phyloP scores from a whole-genome alignment of 106 monocot species.

The Amphibolis antarctica region DNA sequence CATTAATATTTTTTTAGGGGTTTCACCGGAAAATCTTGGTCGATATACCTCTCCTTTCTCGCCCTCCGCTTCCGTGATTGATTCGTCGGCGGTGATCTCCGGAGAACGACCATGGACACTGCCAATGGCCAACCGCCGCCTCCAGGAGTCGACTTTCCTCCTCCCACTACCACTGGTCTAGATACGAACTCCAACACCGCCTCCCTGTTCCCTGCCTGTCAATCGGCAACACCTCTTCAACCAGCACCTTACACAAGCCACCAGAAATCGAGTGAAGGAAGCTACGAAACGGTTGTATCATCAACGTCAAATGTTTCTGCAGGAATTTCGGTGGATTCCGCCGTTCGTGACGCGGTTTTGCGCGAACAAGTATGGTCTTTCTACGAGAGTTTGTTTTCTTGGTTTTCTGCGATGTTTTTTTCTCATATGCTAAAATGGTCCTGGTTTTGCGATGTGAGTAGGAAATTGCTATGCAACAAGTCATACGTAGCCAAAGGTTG shows the following conservation, averaged over 20 bases:
- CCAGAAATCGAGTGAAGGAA: background rate
- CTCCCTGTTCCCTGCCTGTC: background rate
- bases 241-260: background rate
- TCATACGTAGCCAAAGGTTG: constrained; percentile 80
- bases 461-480: constrained; percentile 83
- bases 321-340: constrained; percentile 39
- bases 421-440: constrained; percentile 4
- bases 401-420: background rate
- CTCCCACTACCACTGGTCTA: background rate
- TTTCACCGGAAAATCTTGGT: too few relatives aligned
- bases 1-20: too few relatives aligned
- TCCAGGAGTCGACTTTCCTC: constrained; percentile 4
- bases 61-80: too few relatives aligned
- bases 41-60: too few relatives aligned
- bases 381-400: background rate
- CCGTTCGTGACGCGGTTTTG: constrained; percentile 58
- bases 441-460: constrained; percentile 22
- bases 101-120: constrained; percentile 1
- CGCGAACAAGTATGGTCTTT: constrained; percentile 59
- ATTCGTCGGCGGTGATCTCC: too few relatives aligned
- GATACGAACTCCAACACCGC: background rate
- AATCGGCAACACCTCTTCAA: background rate
- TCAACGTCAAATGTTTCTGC: background rate
- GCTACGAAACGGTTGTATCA: too few relatives aligned
- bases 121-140: constrained; percentile 1